Conservation (phyloP, 352 stramenopile genomes). For the Detonula confervacea region DNA sequence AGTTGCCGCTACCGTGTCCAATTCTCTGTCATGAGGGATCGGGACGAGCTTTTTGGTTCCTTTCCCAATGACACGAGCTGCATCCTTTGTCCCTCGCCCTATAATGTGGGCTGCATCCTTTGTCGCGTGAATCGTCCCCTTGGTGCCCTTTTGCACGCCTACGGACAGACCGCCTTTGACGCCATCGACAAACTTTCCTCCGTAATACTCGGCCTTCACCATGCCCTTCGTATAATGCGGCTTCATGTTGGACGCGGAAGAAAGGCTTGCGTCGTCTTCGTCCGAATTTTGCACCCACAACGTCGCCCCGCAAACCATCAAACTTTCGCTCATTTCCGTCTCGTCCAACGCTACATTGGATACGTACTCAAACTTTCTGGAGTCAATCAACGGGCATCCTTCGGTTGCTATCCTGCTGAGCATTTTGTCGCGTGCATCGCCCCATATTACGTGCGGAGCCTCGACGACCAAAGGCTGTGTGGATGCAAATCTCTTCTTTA, state of each 20-base stretch:
- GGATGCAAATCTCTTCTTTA: slow-evolving; percentile 13
- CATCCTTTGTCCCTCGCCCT: not conserved
- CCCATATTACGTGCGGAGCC: slow-evolving; percentile 57
- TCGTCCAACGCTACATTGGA: slow-evolving; percentile 51
- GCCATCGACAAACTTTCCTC: slow-evolving; percentile 38
- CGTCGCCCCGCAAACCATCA: slow-evolving; percentile 53
- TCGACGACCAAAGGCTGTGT: slow-evolving; percentile 59
- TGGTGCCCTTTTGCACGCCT: slow-evolving; percentile 28
- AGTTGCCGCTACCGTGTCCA: slow-evolving; percentile 2
- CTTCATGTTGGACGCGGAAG: slow-evolving; percentile 16
- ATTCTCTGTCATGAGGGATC: slow-evolving; percentile 23
- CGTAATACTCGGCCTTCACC: slow-evolving; percentile 56
- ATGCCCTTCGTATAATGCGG: slow-evolving; percentile 37
- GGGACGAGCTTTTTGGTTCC: slow-evolving; percentile 11
- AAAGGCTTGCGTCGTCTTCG: slow-evolving; percentile 19
- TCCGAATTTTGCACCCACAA: slow-evolving; percentile 57
- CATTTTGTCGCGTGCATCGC: slow-evolving; percentile 50
- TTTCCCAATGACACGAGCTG: not conserved
- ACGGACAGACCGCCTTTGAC: slow-evolving; percentile 24
- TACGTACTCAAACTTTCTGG: slow-evolving; percentile 55
- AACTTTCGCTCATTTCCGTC: slow-evolving; percentile 47
- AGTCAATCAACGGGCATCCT: slow-evolving; percentile 58
- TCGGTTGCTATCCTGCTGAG: slow-evolving; percentile 49
- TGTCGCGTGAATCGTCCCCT: slow-evolving; percentile 7
- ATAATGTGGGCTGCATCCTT: not conserved